phyloP scores from a whole-genome alignment of 352 stramenopile genomes.

The Aphanomyces cochlioides region DNA sequence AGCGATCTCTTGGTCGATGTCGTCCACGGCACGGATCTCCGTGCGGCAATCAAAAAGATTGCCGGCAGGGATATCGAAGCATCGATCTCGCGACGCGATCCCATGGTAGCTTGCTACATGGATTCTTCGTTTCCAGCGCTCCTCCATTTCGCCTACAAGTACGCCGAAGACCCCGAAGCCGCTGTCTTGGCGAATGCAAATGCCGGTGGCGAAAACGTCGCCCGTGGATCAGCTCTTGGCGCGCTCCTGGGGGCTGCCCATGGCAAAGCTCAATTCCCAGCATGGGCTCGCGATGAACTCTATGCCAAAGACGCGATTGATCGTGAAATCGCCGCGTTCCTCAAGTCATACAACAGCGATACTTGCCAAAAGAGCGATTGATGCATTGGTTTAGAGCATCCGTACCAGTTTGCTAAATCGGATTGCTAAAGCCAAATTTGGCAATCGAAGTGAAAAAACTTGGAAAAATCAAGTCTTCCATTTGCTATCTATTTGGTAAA shows the following conservation, averaged over 20 bases:
- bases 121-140: conserved; percentile 46
- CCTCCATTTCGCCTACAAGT: conserved; percentile 63
- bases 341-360: conserved; percentile 1
- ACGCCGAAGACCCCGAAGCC: conserved; percentile 34
- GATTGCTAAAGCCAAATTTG: too few species aligned
- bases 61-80: conserved; percentile 12
- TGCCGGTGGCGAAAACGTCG: conserved; percentile 76
- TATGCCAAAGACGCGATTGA: conserved; percentile 35
- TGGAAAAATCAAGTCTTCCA: too few species aligned
- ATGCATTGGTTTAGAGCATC: too few species aligned
- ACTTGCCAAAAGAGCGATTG: too few species aligned
- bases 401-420: too few species aligned
- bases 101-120: conserved; percentile 72
- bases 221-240: conserved; percentile 53
- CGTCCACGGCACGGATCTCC: conserved; percentile 33
- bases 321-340: conserved; percentile 50
- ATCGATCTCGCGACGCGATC: conserved; percentile 28
- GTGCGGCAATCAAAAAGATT: neutral
- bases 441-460: too few species aligned
- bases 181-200: conserved; percentile 69
- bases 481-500: too few species aligned
- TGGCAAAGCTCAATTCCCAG: conserved; percentile 36
- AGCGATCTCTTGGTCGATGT: conserved; percentile 38
- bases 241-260: conserved; percentile 52
- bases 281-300: conserved; percentile 32